phyloP scores from a whole-genome alignment of 805 yeast genomes.

The Candida golubevii region DNA sequence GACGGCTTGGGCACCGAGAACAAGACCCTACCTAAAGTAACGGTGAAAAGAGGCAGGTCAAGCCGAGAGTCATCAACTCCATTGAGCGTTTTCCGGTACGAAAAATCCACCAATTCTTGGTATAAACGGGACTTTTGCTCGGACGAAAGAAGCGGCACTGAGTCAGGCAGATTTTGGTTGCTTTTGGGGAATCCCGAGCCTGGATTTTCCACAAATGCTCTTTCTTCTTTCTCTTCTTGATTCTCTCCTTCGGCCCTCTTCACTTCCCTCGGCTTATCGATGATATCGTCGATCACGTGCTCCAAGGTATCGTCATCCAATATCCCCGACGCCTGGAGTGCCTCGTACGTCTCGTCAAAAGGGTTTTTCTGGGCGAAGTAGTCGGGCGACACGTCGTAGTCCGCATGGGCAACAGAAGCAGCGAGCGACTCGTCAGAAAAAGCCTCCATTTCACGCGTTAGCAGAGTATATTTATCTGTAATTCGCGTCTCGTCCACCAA shows the following conservation, averaged over 20 bases:
- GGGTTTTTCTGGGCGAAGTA: slow-evolving; percentile 5
- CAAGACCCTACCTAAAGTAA: slow-evolving; percentile 38
- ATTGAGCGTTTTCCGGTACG: slow-evolving; percentile 18
- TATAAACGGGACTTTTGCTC: slow-evolving; percentile 20
- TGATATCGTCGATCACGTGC: slow-evolving; percentile 1
- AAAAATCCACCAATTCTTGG: slow-evolving; percentile 22
- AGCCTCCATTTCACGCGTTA: slow-evolving; percentile 9
- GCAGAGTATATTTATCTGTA: neutral
- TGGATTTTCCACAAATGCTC: neutral
- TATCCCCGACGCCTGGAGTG: neutral
- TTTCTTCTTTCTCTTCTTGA: no score
- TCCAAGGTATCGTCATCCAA: slow-evolving; percentile 1
- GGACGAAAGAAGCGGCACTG: neutral
- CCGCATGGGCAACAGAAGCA: neutral
- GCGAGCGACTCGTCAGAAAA: slow-evolving; percentile 8
- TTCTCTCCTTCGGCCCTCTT: neutral
- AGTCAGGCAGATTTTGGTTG: neutral
- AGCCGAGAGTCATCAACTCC: slow-evolving; percentile 20
- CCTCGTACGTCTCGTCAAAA: slow-evolving; percentile 16
- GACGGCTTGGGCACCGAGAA: slow-evolving; percentile 17
- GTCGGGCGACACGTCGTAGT: slow-evolving; percentile 2
- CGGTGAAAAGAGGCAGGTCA: slow-evolving; percentile 29
- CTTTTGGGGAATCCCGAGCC: neutral
- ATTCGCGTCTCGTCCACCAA: neutral
- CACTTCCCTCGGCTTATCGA: neutral